Evolutionary conservation across 768 basidiomycete genomes (phyloP).

Genomic region (Agrocybe pediades): DNA sequence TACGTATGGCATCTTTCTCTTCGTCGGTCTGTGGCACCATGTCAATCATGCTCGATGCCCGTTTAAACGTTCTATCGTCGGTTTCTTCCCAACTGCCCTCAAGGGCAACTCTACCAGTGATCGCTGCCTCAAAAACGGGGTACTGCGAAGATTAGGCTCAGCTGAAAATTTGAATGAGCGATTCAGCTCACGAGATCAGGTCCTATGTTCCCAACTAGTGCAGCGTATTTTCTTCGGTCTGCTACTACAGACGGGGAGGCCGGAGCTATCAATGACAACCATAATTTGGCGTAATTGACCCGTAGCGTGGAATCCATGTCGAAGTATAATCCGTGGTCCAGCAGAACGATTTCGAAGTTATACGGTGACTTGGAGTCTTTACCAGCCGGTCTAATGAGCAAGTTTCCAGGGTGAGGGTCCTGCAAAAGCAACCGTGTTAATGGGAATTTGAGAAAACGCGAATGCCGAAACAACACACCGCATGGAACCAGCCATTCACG

Average conservation of each 20-base stretch:
- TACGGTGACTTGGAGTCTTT: conserved; percentile 70
- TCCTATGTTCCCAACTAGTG: conserved; percentile 88
- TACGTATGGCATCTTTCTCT: conserved; percentile 81
- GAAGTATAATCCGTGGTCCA: conserved; percentile 95
- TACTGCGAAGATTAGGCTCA: conserved; percentile 57
- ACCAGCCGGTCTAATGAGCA: conserved; percentile 82
- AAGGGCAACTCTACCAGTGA: conserved; percentile 84
- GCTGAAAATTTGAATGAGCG: conserved; percentile 2
- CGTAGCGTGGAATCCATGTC: conserved; percentile 82
- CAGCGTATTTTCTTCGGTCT: conserved; percentile 84
- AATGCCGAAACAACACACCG: conserved; percentile 44
- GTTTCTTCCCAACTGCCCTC: conserved; percentile 57
- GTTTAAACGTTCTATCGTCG: conserved; percentile 42
- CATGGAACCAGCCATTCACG: conserved; percentile 89
- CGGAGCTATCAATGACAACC: conserved; percentile 84
- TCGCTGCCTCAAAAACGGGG: conserved; percentile 91
- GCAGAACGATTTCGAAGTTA: conserved; percentile 94
- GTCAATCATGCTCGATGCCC: conserved; percentile 80
- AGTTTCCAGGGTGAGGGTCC: conserved; percentile 93
- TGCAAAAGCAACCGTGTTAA: conserved; percentile 34
- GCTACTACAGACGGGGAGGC: conserved; percentile 63
- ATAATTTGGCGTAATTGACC: conserved; percentile 84
- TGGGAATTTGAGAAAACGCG: conserved; percentile 1
- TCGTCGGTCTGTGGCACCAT: conserved; percentile 69
- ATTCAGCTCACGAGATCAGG: conserved; percentile 71